Conservation (phyloP, 305 asterid species). For the Withania somnifera region DNA sequence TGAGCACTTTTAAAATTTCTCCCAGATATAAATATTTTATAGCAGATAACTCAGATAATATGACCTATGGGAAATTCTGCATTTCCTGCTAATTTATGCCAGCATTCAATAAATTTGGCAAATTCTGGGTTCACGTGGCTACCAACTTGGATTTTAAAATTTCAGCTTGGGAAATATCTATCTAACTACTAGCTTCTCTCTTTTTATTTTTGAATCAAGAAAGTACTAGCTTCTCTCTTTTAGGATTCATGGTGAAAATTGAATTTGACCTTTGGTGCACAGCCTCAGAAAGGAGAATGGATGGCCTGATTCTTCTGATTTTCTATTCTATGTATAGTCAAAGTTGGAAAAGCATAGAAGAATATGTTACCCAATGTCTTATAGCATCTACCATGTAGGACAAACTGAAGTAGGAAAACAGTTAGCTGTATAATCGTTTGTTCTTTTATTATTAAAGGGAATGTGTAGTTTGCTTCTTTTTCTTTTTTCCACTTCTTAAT, state of each 20-base stretch:
- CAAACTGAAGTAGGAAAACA: slow-evolving; percentile 1
- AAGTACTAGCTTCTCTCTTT: background rate
- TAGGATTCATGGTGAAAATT: background rate
- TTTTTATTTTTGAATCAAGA: background rate
- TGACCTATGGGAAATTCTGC: background rate
- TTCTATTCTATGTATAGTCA: background rate
- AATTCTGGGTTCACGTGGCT: background rate
- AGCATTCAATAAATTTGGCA: background rate
- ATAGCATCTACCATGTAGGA: background rate
- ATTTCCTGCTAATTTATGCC: background rate
- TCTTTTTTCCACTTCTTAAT: background rate
- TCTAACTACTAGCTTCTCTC: background rate
- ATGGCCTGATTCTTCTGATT: background rate
- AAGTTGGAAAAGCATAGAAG: background rate
- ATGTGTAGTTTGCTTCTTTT: background rate
- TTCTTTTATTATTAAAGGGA: background rate
- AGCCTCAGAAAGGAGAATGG: background rate
- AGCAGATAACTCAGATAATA: background rate
- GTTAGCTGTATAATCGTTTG: background rate
- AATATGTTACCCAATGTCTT: background rate
- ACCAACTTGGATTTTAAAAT: background rate
- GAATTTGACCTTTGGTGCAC: background rate
- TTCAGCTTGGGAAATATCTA: background rate
- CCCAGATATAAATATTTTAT: background rate
- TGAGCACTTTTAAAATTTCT: background rate